Evolutionary conservation across 2,329 filamentous ascomycete genomes (phyloP).

Genomic region (Fusarium sp.): DNA sequence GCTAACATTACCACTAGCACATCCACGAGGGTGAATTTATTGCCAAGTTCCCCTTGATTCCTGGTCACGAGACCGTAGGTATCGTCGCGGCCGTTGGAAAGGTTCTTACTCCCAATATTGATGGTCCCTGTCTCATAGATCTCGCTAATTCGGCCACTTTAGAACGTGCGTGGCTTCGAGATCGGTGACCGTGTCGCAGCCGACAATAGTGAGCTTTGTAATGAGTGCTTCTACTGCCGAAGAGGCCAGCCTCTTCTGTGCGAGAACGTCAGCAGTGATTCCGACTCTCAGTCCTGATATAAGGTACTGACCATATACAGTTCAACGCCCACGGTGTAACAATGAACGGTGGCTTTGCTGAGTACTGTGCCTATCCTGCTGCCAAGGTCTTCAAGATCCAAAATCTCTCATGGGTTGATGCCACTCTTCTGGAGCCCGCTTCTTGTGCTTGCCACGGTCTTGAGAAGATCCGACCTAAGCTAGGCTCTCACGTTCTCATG

Average conservation of each 20-base stretch:
- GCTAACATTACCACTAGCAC: conserved; percentile 55
- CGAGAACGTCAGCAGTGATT: conserved; percentile 64
- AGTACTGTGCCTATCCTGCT: conserved; percentile 72
- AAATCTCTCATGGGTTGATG: conserved; percentile 78
- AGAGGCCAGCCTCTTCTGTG: conserved; percentile 78
- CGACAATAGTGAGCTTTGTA: conserved; percentile 78
- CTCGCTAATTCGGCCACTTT: conserved; percentile 13
- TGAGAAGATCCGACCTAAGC: conserved; percentile 77
- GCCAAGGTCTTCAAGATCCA: conserved; percentile 75
- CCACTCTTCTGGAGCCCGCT: conserved; percentile 79
- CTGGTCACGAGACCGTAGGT: conserved; percentile 79
- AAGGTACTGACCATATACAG: conserved; percentile 39
- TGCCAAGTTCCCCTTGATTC: conserved; percentile 75
- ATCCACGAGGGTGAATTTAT: conserved; percentile 80
- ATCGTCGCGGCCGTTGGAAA: conserved; percentile 72
- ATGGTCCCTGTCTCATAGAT: conserved; percentile 5
- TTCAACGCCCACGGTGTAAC: conserved; percentile 78
- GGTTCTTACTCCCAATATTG: conserved; percentile 30
- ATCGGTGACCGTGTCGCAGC: conserved; percentile 76
- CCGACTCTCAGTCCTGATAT: background rate
- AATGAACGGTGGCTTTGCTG: conserved; percentile 80
- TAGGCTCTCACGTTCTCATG: conserved; percentile 76
- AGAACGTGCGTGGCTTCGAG: conserved; percentile 72
- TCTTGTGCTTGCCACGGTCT: conserved; percentile 81
- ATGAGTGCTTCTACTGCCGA: conserved; percentile 81